Conservation (phyloP, 805 yeast species). For the Ogataea kodamae region DNA sequence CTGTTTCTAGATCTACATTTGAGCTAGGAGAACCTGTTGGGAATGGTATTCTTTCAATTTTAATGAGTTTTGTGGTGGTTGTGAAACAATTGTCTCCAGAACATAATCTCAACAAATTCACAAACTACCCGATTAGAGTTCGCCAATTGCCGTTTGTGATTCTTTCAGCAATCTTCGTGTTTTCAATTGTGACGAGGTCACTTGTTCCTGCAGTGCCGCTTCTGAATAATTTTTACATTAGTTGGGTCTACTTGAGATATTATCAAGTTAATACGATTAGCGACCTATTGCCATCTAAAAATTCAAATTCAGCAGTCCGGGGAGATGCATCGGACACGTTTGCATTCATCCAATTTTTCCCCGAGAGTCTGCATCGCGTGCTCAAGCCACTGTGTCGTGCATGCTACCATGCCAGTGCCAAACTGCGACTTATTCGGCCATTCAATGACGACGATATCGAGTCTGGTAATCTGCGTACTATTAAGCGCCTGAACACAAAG, state of each 20-base stretch:
- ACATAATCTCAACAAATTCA: slow-evolving; percentile 47
- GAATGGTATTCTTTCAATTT: slow-evolving; percentile 46
- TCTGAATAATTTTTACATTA: slow-evolving; percentile 53
- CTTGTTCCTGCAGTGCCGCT: slow-evolving; percentile 57
- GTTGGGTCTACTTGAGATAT: slow-evolving; percentile 80
- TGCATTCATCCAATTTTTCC: slow-evolving; percentile 80
- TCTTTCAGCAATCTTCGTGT: slow-evolving; percentile 27
- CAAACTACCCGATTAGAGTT: slow-evolving; percentile 42
- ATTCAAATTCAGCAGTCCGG: slow-evolving; percentile 34
- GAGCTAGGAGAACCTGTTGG: slow-evolving; percentile 45
- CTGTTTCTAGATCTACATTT: slow-evolving; percentile 37
- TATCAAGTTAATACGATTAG: slow-evolving; percentile 48
- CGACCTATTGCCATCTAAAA: slow-evolving; percentile 27
- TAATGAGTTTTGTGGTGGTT: slow-evolving; percentile 54
- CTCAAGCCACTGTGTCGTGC: slow-evolving; percentile 49
- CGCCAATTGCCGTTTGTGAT: slow-evolving; percentile 59
- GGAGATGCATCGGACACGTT: slow-evolving; percentile 94
- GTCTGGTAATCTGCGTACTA: slow-evolving; percentile 69
- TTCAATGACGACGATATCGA: slow-evolving; percentile 70
- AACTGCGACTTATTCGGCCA: slow-evolving; percentile 50
- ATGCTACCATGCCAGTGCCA: slow-evolving; percentile 37
- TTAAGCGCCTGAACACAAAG: slow-evolving; percentile 47
- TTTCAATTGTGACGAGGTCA: slow-evolving; percentile 28
- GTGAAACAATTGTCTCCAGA: slow-evolving; percentile 58
- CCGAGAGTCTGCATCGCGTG: slow-evolving; percentile 51